Base-by-base conservation (phyloP, 768 basidiomycete species). In the Gautieria morchelliformis region DNA sequence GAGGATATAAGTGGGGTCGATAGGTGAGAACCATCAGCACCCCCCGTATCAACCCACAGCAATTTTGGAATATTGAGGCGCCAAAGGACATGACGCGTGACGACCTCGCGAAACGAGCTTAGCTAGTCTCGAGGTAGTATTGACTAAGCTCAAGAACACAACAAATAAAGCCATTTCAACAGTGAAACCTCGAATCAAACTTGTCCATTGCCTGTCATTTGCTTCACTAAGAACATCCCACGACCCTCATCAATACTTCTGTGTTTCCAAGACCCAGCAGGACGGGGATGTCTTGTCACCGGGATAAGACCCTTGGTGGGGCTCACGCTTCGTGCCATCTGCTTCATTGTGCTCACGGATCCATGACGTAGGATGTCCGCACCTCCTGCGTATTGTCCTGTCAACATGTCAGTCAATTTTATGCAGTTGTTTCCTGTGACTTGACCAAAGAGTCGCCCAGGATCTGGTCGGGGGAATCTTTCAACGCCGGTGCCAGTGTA, bases 191-290 rank as follows among this genome's bases (percentile, higher is more conserved):
- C 27, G 14, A 4, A 9, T 37, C 35, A 37, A 37, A 37, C 14
- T 24, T 63, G 63, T 37, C 64, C 63, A 45, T 60, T 63, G 39
- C 87, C 89, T 8, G 89, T 91, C 75, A 91, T 75, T 67, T 91
- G 88, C 63, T 81, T 75, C 47, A 90, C 85, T 57, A 91, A 71
- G 68, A 80, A 86, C 85, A 89, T 81, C 9, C 79, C 84, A 48
- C 84, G 73, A 12, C 83, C 86, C 66, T 87, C 85, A 61, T 87
- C 87, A 30, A 77, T 65, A 57, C 82, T 83, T 65, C 79, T 82
- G 22, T 71, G 76, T 58, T 71, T 77, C 62, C 87, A 75, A 69
- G 85, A 81, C 14, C 86, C 87, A 56, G 85, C 89, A 11, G 89
- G 89, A 55, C 89, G 72, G 9, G 86, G 81, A 50, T 68, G 68